Percentiles rank a stretch among this genome's conserved stretches.
These are phyloP conservation scores for Kokia cookei DNA, from an alignment of 441 rosid species.

Conservation along the genomic window DNA sequence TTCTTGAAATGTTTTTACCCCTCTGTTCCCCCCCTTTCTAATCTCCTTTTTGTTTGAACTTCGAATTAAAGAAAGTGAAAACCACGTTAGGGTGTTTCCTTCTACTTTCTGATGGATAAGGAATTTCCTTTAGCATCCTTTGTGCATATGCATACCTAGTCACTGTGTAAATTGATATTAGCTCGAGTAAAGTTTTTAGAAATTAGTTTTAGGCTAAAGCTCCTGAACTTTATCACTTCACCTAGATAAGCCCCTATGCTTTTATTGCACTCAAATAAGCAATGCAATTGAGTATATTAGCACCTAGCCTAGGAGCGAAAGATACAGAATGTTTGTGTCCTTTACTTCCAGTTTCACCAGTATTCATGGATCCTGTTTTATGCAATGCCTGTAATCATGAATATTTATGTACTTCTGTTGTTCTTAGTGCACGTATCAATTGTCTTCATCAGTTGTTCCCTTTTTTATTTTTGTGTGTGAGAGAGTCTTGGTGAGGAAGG, in stretches of 20 bases:
- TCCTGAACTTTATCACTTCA: neutral
- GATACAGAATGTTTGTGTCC: neutral
- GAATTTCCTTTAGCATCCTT: neutral
- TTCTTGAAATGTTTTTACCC: neutral
- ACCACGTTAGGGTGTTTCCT: neutral
- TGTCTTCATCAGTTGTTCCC: neutral
- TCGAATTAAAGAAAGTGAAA: neutral
- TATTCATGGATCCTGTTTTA: neutral
- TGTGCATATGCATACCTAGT: neutral
- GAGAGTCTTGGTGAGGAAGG: neutral
- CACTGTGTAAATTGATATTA: neutral
- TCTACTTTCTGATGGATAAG: neutral
- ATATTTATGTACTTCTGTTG: neutral
- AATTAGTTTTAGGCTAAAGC: neutral
- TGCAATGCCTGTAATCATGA: neutral
- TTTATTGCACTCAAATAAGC: neutral
- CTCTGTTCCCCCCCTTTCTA: neutral
- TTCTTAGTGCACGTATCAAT: neutral
- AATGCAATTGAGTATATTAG: neutral
- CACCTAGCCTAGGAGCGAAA: neutral
- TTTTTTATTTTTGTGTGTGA: neutral
- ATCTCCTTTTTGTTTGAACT: neutral
- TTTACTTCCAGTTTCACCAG: neutral
- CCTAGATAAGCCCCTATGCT: neutral
- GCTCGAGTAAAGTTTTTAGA: neutral